Evolutionary conservation across 2,329 filamentous ascomycete genomes (phyloP), one percentile per base, ranked within the genome.

Genomic region (Pestalotiopsis sp.): DNA sequence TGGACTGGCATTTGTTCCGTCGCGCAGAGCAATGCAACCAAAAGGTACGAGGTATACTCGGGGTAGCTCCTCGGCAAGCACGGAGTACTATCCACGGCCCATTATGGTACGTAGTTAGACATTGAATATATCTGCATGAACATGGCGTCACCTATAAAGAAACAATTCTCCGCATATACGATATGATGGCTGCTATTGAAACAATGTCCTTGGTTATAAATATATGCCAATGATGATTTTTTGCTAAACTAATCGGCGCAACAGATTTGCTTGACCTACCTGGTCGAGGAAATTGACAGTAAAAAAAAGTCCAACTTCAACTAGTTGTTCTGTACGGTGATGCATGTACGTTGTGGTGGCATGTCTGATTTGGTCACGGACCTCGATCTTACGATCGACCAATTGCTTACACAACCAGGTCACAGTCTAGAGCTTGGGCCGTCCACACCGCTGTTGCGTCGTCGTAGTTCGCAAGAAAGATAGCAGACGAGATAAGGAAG

Each of bases 161-260:
- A 60, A 36, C 57, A 60, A 56, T 27, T 60, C 31, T 27, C 20
- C 20, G 14, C 11, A n/a, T 17, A 36, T 36, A 3, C 31, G 12
- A 60, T n/a, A 60, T 60, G 20, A 27, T 60, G 31, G 57, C 31
- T 36, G 57, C 23, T 60, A 60, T 60, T 60, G 25, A 60, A 60
- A 60, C 57, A 36, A 60, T 60, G 57, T 17, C 17, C 23, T 36
- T 36, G 57, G 6, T 14, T 60, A 60, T 60, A 60, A 36, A 27
- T 60, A 60, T 60, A 27, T 60, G 12, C 17, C 17, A 14, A 12
- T 23, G 25, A 60, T 17, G 25, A 60, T 60, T 36, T 36, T 9
- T 25, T 36, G 57, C 57, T 27, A 27, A 60, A 31, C 20, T 36
- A 23, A 23, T 23, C 20, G n/a, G 17, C 9, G 45, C 17, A 17